Percentiles rank a stretch among this genome's conserved stretches.
phyloP scores from a whole-genome alignment of 768 basidiomycete genomes.

The Lactarius trivialis region DNA sequence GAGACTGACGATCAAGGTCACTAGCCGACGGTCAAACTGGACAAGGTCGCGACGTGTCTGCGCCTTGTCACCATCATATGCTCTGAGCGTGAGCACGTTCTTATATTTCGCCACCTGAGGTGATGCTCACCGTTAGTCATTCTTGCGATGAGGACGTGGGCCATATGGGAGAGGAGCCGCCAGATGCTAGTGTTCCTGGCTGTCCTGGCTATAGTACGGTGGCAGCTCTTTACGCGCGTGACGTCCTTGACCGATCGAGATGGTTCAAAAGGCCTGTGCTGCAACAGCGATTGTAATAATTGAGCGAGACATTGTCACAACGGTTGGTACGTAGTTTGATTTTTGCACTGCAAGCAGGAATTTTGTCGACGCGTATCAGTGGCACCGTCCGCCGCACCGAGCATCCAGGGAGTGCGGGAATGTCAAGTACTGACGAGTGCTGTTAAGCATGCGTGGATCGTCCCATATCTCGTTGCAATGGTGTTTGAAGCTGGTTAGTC shows the following conservation, averaged over 20 bases:
- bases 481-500: conserved; percentile 15
- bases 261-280: not conserved
- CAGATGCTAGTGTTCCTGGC: conserved; percentile 8
- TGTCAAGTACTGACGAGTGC: conserved; percentile 1
- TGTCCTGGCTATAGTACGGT: not conserved
- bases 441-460: not conserved
- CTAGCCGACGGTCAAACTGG: not conserved
- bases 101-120: not conserved
- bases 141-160: conserved; percentile 28
- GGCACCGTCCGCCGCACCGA: not conserved
- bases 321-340: not conserved
- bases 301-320: not conserved
- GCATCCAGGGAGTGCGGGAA: not conserved
- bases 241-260: not conserved
- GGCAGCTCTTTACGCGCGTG: not conserved
- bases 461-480: conserved; percentile 3
- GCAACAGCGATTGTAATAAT: not conserved
- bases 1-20: not conserved
- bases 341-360: too few species aligned
- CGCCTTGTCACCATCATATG: not conserved
- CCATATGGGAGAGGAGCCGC: conserved; percentile 26
- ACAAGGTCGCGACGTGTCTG: not conserved
- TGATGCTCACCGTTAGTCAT: conserved; percentile 20
- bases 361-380: not conserved
- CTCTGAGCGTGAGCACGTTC: conserved; percentile 8